Conservation (phyloP, 1,139 yeast genomes). For the Yamadazyma conglobata region DNA sequence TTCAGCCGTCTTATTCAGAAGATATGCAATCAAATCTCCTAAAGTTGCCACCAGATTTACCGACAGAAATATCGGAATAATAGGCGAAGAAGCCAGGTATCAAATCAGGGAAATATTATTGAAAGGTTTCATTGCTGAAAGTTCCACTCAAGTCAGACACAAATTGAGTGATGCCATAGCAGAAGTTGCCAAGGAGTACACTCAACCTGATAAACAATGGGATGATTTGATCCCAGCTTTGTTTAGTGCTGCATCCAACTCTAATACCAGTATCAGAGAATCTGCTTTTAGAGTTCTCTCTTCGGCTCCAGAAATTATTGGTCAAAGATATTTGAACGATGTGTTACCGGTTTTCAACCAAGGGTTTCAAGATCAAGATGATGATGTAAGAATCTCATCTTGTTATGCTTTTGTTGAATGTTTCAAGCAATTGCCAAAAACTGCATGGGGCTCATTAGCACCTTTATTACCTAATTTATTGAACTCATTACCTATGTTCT, state of each 20-base stretch:
- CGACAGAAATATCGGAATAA: conserved; percentile 73
- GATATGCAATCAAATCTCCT: conserved; percentile 79
- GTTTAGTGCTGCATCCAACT: conserved; percentile 60
- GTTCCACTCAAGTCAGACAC: conserved; percentile 73
- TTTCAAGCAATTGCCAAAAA: conserved; percentile 76
- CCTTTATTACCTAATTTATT: conserved; percentile 78
- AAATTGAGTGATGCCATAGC: conserved; percentile 93
- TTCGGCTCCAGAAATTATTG: conserved; percentile 76
- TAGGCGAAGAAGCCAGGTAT: conserved; percentile 53
- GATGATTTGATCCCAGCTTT: conserved; percentile 73
- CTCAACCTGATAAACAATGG: conserved; percentile 58
- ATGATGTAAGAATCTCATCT: conserved; percentile 86
- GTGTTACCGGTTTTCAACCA: conserved; percentile 67
- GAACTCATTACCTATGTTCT: conserved; percentile 81
- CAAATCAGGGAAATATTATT: conserved; percentile 67
- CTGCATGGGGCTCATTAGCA: conserved; percentile 71
- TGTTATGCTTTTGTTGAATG: conserved; percentile 90
- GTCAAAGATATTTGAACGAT: conserved; percentile 51
- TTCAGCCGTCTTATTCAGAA: conserved; percentile 83
- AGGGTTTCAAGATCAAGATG: conserved; percentile 77
- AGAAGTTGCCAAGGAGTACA: conserved; percentile 75
- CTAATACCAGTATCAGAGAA: conserved; percentile 76
- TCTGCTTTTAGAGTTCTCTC: conserved; percentile 88
- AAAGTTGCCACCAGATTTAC: conserved; percentile 58
- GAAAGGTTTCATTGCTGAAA: conserved; percentile 66